Percentiles rank a stretch among this genome's conserved stretches.
Evolutionary conservation across 2,329 filamentous ascomycete species (phyloP).

Genomic region (Sclerotinia nivalis): DNA sequence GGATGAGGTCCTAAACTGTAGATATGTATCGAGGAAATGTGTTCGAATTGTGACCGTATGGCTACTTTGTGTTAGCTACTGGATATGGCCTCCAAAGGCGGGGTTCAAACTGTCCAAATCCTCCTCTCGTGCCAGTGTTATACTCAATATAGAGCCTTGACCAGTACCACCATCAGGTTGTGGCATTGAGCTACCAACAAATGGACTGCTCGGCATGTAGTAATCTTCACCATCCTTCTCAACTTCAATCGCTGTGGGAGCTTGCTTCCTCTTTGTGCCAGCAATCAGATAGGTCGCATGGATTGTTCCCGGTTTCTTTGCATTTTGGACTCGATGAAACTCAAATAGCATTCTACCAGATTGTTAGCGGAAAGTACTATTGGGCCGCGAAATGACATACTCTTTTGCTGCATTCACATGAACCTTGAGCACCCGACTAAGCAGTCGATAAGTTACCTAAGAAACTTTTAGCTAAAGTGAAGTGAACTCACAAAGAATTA

Average conservation of each 20-base stretch:
- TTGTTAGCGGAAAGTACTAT: constrained; percentile 18
- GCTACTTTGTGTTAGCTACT: constrained; percentile 49
- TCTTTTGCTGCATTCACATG: constrained; percentile 88
- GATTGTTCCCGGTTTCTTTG: constrained; percentile 70
- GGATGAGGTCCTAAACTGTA: constrained; percentile 79
- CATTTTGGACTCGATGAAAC: constrained; percentile 77
- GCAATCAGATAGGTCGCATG: constrained; percentile 90
- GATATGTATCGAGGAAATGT: constrained; percentile 78
- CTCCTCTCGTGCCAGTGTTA: constrained; percentile 72
- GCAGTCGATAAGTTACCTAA: constrained; percentile 81
- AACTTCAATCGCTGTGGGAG: constrained; percentile 42
- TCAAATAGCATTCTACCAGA: constrained; percentile 77
- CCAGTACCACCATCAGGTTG: constrained; percentile 54
- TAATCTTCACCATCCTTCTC: constrained; percentile 64
- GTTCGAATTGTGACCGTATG: constrained; percentile 65
- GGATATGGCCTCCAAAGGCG: not conserved
- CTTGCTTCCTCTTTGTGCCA: constrained; percentile 58
- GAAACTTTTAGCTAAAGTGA: constrained; percentile 22
- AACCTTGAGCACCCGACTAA: constrained; percentile 80
- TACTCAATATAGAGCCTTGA: constrained; percentile 54
- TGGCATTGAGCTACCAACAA: constrained; percentile 65
- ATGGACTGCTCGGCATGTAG: constrained; percentile 64
- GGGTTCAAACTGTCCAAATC: constrained; percentile 62
- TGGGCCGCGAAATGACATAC: constrained; percentile 48
- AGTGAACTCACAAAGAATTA: not conserved